A percentile compares a stretch with the other conserved stretches of the same genome.
phyloP scores from a whole-genome alignment of 305 asterid genomes.

The Fraxinus sp. region DNA sequence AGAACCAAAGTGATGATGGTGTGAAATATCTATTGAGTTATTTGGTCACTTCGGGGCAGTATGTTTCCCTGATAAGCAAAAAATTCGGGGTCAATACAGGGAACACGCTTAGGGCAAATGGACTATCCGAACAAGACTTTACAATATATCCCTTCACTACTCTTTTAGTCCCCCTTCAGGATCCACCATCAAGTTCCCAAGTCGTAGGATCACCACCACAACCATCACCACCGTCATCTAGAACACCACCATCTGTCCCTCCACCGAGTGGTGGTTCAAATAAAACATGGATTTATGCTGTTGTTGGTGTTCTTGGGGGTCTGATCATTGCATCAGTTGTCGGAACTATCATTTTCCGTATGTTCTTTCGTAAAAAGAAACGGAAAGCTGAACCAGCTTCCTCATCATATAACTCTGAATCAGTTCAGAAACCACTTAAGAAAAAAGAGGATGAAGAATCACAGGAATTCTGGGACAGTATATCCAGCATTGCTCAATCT shows the following conservation, averaged over 20 bases:
- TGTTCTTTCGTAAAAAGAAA: constrained; percentile 28
- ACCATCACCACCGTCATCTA: constrained; percentile 57
- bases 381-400: constrained; percentile 28
- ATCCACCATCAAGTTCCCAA: constrained; percentile 50
- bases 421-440: constrained; percentile 41
- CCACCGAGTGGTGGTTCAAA: constrained; percentile 35
- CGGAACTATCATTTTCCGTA: constrained; percentile 31
- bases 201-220: constrained; percentile 36
- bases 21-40: constrained; percentile 61
- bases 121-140: constrained; percentile 35
- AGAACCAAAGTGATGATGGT: constrained; percentile 42
- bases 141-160: constrained; percentile 56
- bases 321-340: constrained; percentile 23
- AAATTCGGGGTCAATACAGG: constrained; percentile 39
- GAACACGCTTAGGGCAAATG: constrained; percentile 53
- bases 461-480: constrained; percentile 47
- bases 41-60: constrained; percentile 38
- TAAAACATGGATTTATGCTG: constrained; percentile 58
- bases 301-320: constrained; percentile 58
- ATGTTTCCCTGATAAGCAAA: constrained; percentile 29
- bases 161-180: constrained; percentile 62
- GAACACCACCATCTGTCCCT: constrained; percentile 26
- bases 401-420: constrained; percentile 37
- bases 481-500: constrained; percentile 70
- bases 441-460: constrained; percentile 39